Conservation (phyloP, 495 filamentous ascomycete genomes). For the Penicillium soppii region DNA sequence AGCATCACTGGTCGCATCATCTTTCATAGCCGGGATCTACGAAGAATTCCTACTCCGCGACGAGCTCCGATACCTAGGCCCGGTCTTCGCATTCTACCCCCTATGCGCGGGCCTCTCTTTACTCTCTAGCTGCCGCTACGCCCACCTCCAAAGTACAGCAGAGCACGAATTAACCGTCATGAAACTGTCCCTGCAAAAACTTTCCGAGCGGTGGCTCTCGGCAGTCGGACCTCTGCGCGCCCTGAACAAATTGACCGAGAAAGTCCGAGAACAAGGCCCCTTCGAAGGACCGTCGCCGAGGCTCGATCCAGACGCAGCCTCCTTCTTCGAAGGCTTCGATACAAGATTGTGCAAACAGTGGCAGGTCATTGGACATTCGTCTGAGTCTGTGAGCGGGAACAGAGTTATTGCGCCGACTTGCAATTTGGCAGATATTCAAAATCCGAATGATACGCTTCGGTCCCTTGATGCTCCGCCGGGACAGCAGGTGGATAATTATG, state of each 20-base stretch:
- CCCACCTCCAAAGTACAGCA: slow-evolving; percentile 23
- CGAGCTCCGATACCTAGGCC: slow-evolving; percentile 28
- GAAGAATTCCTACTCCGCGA: slow-evolving; percentile 31
- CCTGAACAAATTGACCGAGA: slow-evolving; percentile 28
- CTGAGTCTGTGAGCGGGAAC: slow-evolving; percentile 2
- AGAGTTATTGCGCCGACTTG: slow-evolving; percentile 11
- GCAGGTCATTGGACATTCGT: slow-evolving; percentile 23
- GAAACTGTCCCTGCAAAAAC: slow-evolving; percentile 31
- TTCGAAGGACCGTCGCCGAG: slow-evolving; percentile 19
- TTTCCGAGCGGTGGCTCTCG: slow-evolving; percentile 30
- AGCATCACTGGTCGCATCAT: slow-evolving; percentile 26
- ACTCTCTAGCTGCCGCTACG: slow-evolving; percentile 27
- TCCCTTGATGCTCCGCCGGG: slow-evolving; percentile 12
- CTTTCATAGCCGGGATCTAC: slow-evolving; percentile 31
- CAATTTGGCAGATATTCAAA: slow-evolving; percentile 23
- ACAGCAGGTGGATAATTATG: slow-evolving; percentile 10
- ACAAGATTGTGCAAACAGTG: slow-evolving; percentile 26
- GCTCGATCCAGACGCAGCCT: slow-evolving; percentile 19
- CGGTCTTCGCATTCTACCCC: slow-evolving; percentile 29
- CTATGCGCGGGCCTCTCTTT: slow-evolving; percentile 25
- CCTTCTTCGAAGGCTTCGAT: slow-evolving; percentile 31
- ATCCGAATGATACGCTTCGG: slow-evolving; percentile 6
- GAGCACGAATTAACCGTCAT: slow-evolving; percentile 31
- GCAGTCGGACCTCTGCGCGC: slow-evolving; percentile 28
- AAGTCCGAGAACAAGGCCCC: slow-evolving; percentile 24